These are phyloP conservation scores for Pythium brachiatum DNA, from an alignment of 352 stramenopile species.

Conservation along the genomic window DNA sequence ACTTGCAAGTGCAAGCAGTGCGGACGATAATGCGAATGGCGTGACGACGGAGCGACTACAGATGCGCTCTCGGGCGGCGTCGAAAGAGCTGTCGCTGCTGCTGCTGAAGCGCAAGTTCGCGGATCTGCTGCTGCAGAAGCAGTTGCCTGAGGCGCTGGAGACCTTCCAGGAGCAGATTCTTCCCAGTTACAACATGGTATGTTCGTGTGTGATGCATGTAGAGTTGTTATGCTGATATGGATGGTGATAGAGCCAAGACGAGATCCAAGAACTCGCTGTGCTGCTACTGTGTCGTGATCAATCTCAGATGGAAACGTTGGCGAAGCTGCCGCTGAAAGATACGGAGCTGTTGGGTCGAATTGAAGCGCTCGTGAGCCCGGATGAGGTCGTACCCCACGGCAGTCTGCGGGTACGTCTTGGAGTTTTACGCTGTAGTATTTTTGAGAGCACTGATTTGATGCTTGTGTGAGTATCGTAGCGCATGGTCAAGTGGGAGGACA, in stretches of 20 bases:
- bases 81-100: slow-evolving; percentile 42
- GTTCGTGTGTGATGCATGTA: neutral
- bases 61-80: slow-evolving; percentile 48
- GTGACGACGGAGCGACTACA: slow-evolving; percentile 5
- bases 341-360: slow-evolving; percentile 42
- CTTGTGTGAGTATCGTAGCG: slow-evolving; percentile 27
- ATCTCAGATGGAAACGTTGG: slow-evolving; percentile 33
- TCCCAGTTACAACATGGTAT: slow-evolving; percentile 35
- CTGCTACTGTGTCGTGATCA: slow-evolving; percentile 57
- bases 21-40: neutral
- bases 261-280: slow-evolving; percentile 50
- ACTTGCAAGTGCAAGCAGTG: neutral
- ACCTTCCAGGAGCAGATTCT: slow-evolving; percentile 76
- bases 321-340: slow-evolving; percentile 43
- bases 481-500: slow-evolving; percentile 41
- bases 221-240: neutral
- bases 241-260: slow-evolving; percentile 33
- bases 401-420: slow-evolving; percentile 39
- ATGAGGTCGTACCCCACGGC: slow-evolving; percentile 65
- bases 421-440: neutral
- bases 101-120: slow-evolving; percentile 72
- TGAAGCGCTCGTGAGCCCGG: slow-evolving; percentile 54
- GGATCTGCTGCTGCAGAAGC: slow-evolving; percentile 37
- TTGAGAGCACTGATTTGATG: no score
- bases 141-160: slow-evolving; percentile 38